Evolutionary conservation across 2,329 filamentous ascomycete genomes (phyloP).

Genomic region (Fusarium robinianum): DNA sequence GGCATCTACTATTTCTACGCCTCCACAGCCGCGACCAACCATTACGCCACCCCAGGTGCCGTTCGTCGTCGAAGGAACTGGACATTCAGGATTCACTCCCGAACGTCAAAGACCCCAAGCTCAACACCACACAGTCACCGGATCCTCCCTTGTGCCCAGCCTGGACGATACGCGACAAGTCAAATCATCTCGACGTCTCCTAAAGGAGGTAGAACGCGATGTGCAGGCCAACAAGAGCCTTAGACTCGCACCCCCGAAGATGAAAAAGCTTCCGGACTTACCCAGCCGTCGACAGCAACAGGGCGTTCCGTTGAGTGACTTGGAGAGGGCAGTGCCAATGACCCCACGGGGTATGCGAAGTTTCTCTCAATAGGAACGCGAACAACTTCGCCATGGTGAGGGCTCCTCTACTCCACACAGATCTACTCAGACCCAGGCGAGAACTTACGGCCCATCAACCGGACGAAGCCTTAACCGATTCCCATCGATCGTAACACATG

Average conservation of each 20-base stretch:
- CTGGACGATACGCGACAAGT: constrained; percentile 2
- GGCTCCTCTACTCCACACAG: too few species aligned
- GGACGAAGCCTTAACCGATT: too few species aligned
- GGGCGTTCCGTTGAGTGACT: constrained; percentile 6
- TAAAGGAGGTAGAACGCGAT: constrained; percentile 1
- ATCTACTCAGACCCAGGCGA: too few species aligned
- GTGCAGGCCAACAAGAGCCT: background rate
- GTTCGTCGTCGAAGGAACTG: constrained; percentile 18
- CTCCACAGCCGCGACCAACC: constrained; percentile 21
- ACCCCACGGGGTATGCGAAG: constrained; percentile 17
- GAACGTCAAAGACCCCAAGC: constrained; percentile 8
- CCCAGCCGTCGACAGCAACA: constrained; percentile 8
- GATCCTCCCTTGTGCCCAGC: constrained; percentile 20
- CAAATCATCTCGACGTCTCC: background rate
- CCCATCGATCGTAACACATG: too few species aligned
- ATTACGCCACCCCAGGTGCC: constrained; percentile 13
- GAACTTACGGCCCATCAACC: background rate
- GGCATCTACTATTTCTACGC: constrained; percentile 28
- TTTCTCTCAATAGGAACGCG: background rate
- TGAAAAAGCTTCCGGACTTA: constrained; percentile 5
- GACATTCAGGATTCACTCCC: constrained; percentile 32
- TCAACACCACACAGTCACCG: constrained; percentile 4
- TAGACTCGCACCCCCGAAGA: constrained; percentile 4
- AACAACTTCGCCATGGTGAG: background rate
- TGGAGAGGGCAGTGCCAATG: constrained; percentile 13